Conservation (phyloP, 192 early-diverging fungal genomes). For the Rhizoclosmatium sp. region DNA sequence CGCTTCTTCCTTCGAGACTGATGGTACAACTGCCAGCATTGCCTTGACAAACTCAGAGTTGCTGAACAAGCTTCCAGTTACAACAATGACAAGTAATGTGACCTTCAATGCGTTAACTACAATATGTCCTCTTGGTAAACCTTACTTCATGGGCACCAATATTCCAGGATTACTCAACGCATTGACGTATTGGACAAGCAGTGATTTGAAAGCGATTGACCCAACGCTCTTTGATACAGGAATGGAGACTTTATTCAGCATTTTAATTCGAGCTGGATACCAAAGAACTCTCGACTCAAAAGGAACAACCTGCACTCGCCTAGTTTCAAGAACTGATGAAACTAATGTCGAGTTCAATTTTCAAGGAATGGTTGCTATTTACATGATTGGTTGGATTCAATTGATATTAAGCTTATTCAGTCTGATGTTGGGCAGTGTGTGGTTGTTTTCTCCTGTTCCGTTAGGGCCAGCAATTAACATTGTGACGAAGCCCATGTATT, state of each 20-base stretch:
- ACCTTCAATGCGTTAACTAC: neutral
- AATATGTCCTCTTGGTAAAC: neutral
- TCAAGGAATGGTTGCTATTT: neutral
- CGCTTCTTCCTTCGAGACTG: conserved; percentile 10
- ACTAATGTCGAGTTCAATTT: neutral
- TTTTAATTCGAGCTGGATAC: conserved; percentile 15
- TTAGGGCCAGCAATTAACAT: conserved; percentile 13
- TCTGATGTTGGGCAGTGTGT: conserved; percentile 3
- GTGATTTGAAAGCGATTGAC: conserved; percentile 19
- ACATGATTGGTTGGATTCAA: conserved; percentile 16
- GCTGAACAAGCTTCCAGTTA: neutral
- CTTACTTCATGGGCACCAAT: neutral
- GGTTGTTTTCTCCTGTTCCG: conserved; percentile 22
- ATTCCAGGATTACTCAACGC: conserved; percentile 23
- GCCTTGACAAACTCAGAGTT: conserved; percentile 12
- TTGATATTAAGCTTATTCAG: neutral
- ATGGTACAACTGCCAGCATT: conserved; percentile 36
- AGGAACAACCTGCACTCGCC: neutral
- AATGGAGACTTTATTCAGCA: conserved; percentile 16
- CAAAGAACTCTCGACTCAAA: conserved; percentile 20
- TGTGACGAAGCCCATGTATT: conserved; percentile 28
- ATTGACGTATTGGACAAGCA: conserved; percentile 19
- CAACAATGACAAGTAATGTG: neutral
- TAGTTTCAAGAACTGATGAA: neutral
- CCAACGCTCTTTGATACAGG: conserved; percentile 11